Evolutionary conservation across 192 early-diverging fungal genomes (phyloP), one percentile per base, ranked within the genome.

Genomic region (Umbelopsis ramanniana): DNA sequence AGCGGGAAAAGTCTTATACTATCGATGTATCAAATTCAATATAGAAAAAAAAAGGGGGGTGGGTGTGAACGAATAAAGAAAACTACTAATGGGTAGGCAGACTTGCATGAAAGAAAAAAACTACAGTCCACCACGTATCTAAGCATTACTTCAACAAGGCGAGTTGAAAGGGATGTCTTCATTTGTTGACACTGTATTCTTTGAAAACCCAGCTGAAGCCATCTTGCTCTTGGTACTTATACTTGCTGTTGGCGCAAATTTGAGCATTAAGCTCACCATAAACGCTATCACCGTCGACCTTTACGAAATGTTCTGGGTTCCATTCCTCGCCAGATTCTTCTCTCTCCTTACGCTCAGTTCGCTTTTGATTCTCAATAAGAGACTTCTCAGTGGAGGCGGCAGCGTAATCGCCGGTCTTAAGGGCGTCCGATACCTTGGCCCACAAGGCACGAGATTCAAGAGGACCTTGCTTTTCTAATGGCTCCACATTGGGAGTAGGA

Each of bases 391-490:
- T 74, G 12, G 91, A 91, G 3, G 92, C 92, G 1, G 84, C 80
- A 6, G 84, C 80, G 71, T 90, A 94, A 77, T 92, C 89, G 45
- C 88, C 89, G 46, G 80, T 77, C 54, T 77, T 82, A 23, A 94
- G 80, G 10, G 92, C 90, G 47, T 89, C 81, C 1, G 91, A 82
- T 15, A 94, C 91, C 72, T 82, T 79, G 23, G 86, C 66, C 92
- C 92, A 94, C 35, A 94, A 79, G 22, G 80, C 83, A 66, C 89
- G 91, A 63, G 89, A 91, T 67, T 94, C 92, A 15, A 92, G 68
- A 43, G 72, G 74, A 22, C 78, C 79, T 80, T 91, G 89, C 67
- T 91, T 81, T 2, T 80, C 74, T n/a, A 86, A 38, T 26, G 91
- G 84, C 48, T 79, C 76, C 33, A 93, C 81, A 35, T 87, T 89